Base-by-base conservation (phyloP, 305 asterid species). In the Rubia tinctorum region DNA sequence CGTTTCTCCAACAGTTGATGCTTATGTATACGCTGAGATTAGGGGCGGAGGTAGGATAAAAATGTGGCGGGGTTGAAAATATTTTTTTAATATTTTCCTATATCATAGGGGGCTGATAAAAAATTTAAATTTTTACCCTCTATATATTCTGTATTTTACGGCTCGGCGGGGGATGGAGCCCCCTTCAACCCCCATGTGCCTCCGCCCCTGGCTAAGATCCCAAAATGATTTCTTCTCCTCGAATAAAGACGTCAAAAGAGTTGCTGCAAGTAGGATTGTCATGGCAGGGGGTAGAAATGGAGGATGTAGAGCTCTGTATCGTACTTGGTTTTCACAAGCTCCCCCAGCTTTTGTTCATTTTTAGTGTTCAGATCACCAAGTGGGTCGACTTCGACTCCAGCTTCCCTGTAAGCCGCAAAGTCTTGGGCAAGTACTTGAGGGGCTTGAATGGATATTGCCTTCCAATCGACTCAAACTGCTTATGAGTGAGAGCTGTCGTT, bases 151-250 rank as follows among this genome's bases (percentile, higher is more conserved):
- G n/a, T n/a, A n/a, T n/a, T n/a, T n/a, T n/a, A n/a, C n/a, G n/a
- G n/a, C n/a, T n/a, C n/a, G n/a, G n/a, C n/a, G n/a, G n/a, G n/a
- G n/a, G n/a, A n/a, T n/a, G n/a, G n/a, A n/a, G n/a, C n/a, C n/a
- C n/a, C n/a, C n/a, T n/a, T n/a, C n/a, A n/a, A n/a, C n/a, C n/a
- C n/a, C n/a, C n/a, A n/a, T n/a, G n/a, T n/a, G n/a, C n/a, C n/a
- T n/a, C n/a, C n/a, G n/a, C n/a, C n/a, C n/a, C n/a, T n/a, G n/a
- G n/a, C n/a, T n/a, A n/a, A n/a, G n/a, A n/a, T n/a, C 97, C 97
- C 13, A 97, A 93, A 49, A 93, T 93, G 49, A 93, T 93, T 74
- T 93, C 97, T 80, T 93, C 98, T 17, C 98, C 98, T 80, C 98
- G 87, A 49, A 90, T 84, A 69, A 89, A 93, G 74, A 93, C 97